Evolutionary conservation across 306 rosid species (phyloP).

Genomic region (Lotus japonicus): DNA sequence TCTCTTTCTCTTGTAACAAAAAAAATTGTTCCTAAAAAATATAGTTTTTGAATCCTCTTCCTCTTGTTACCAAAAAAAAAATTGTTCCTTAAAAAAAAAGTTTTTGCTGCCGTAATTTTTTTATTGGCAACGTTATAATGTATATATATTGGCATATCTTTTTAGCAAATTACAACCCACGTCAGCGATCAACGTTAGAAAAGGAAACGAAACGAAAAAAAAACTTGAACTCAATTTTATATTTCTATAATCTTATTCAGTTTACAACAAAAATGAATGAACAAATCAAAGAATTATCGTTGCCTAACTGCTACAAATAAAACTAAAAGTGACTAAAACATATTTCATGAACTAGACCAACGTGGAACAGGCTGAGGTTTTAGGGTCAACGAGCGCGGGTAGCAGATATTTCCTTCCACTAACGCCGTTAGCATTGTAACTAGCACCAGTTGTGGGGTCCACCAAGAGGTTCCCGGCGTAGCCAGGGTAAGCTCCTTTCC

Average conservation of each 20-base stretch:
- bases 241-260: background rate
- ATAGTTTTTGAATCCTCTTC: too few species aligned
- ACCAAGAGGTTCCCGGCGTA: constrained; percentile 50
- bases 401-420: constrained; percentile 52
- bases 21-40: too few species aligned
- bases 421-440: constrained; percentile 54
- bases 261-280: background rate
- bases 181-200: too few species aligned
- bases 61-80: too few species aligned
- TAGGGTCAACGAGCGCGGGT: constrained; percentile 57
- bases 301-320: background rate
- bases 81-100: too few species aligned
- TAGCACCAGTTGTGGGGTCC: constrained; percentile 52
- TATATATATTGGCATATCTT: too few species aligned
- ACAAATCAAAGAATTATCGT: constrained; percentile 14
- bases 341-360: constrained; percentile 15
- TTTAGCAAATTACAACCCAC: too few species aligned
- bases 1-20: too few species aligned
- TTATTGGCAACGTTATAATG: too few species aligned
- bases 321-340: too few species aligned
- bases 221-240: background rate
- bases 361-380: constrained; percentile 51
- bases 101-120: too few species aligned
- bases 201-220: too few species aligned
- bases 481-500: constrained; percentile 73